Percentiles rank a stretch among this genome's conserved stretches.
These are phyloP conservation scores for Calocybe gangraenosa DNA, from an alignment of 768 basidiomycete genomes.

Conservation along the genomic window DNA sequence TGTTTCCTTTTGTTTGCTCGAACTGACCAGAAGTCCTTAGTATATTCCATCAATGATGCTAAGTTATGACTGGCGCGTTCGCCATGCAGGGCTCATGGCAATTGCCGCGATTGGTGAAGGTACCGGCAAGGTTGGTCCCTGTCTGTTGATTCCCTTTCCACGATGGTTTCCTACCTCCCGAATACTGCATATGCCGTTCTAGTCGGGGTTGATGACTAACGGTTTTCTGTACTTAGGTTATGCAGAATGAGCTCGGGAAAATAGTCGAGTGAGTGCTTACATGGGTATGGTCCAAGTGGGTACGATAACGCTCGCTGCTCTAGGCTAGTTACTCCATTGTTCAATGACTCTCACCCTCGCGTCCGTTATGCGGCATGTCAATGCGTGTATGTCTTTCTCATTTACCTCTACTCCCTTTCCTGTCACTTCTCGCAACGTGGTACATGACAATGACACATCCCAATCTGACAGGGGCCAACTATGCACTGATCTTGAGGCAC, in stretches of 20 bases:
- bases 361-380: constrained; percentile 81
- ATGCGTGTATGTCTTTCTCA: constrained; percentile 58
- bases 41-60: constrained; percentile 80
- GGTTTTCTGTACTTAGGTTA: constrained; percentile 38
- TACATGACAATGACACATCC: constrained; percentile 8
- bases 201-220: background rate
- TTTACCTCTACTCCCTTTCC: background rate
- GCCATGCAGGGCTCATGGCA: constrained; percentile 85
- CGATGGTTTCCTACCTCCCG: too few relatives aligned
- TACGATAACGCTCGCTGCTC: background rate
- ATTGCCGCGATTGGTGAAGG: constrained; percentile 86
- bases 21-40: constrained; percentile 21
- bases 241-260: constrained; percentile 79
- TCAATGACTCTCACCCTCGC: constrained; percentile 72
- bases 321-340: constrained; percentile 75
- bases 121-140: constrained; percentile 53
- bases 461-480: constrained; percentile 66
- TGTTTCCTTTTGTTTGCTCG: background rate
- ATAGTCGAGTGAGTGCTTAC: constrained; percentile 60
- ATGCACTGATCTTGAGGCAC: constrained; percentile 83
- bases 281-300: background rate
- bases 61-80: constrained; percentile 77
- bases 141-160: background rate
- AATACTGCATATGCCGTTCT: too few relatives aligned
- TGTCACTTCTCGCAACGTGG: background rate